Evolutionary conservation across 1,139 yeast species (phyloP), one percentile per base, ranked within the genome.

Genomic region (Candida mesenterica): DNA sequence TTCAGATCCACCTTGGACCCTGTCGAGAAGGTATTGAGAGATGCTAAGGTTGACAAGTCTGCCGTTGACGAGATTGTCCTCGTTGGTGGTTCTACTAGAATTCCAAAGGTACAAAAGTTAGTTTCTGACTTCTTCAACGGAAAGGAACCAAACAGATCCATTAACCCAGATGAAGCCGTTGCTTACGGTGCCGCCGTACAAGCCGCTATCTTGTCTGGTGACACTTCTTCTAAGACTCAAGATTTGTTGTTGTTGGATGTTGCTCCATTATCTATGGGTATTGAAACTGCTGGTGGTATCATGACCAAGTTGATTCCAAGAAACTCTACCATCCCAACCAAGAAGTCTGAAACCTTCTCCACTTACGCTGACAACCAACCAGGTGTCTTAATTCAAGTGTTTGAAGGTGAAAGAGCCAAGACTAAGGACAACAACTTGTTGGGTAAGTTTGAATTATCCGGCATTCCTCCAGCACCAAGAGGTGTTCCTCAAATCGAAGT

Each of bases 331-430:
- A 92, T 90, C 55, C 97, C 97, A 67, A 88, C 97, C 54, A 85
- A 86, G 73, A 90, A 90, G 74, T 86, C 96, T 33, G 96, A 90
- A 75, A 87, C 87, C 52, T 90, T 90, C 80, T 88, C 97, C 40
- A 89, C 97, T 44, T 94, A 92, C 55, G 95, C 92, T 52, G 97
- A 90, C 68, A 90, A 90, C 77, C 97, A 90, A 72, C 95, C 95
- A 50, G 90, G 95, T 62, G 97, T 90, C 47, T 76, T 88, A 67
- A 90, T 90, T 66, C 96, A 89, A 74, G 96, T 90, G 42, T 90
- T 70, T 61, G 97, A 90, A 72, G 97, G 97, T 77, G 97, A 90
- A 74, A 87, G 97, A 72, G 85, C 96, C 41, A 77, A 86, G 75
- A 88, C 95, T 46, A 87, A 87, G 73, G 97, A 90, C 70, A 90